Evolutionary conservation across 108 stramenopile genomes (phyloP), one percentile per base, ranked within the genome.

Genomic region (Skeletonema costatum): DNA sequence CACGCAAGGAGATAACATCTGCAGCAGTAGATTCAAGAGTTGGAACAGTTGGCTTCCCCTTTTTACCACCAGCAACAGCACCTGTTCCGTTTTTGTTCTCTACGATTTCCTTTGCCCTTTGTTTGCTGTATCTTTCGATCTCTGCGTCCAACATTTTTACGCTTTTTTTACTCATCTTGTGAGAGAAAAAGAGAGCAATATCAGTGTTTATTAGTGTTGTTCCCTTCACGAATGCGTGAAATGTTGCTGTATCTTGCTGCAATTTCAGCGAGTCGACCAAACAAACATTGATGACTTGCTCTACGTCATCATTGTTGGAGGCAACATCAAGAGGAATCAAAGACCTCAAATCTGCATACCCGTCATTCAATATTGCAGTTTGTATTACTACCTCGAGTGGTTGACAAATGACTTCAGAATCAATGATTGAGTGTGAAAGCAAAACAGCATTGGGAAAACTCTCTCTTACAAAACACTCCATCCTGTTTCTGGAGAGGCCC

Each of bases 341-440:
- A 19, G 79, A 51, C 41, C 56, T 80, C 68, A 80, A 48, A 53
- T 80, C 79, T 21, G 39, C 73, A 74, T 73, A 69, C 7, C 66
- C 32, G 14, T 69, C 48, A 60, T 74, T 74, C 16, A 74, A 59
- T 10, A 74, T 29, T 6, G 79, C 56, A 17, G 62, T 35, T 69
- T 74, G 67, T 36, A 80, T 44, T 35, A 73, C 72, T 32, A 7
- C 53, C 50, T 74, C 79, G 0, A 80, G 73, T 32, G 79, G 79
- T 19, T 42, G 60, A 50, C 79, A 80, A 51, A 80, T 56, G 3
- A 63, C 29, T 7, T 63, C 39, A 42, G 56, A 19, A 38, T 80
- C 73, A 42, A 80, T 64, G 8, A 80, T 74, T 25, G 71, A 74
- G 46, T 73, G 63, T 32, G 56, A 51, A 11, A 80, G 66, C 12